Base-by-base conservation (phyloP, 352 stramenopile genomes). In the Hyaloperonospora arabidopsidis region DNA sequence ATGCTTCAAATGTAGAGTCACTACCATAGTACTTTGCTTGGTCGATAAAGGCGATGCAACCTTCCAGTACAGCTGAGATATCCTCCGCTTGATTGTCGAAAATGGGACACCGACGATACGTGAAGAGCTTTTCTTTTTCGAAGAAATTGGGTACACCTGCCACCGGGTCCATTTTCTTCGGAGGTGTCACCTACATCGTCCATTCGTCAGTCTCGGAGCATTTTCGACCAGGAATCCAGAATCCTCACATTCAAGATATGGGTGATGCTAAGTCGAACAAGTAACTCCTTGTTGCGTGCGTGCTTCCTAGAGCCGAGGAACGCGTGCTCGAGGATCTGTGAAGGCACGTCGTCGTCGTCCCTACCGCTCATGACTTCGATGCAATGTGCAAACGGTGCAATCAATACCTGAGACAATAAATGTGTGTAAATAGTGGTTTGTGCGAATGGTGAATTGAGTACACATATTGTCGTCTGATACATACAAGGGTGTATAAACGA, bases 11-110 rank as follows among this genome's bases (percentile, higher is more conserved):
- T 21, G 21, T 23, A 35, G 32, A 5, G 17, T 14, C 1, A 17
- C n/a, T 80, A 89, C 87, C 88, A 83, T 97, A 90, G 70, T 86
- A 93, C 52, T 92, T 87, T 55, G 84, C 86, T 66, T 91, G 81
- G 14, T 95, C 86, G n/a, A 97, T 95, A 68, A 96, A 97, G 32
- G 77, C 70, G 43, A 95, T 67, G 54, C 79, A 90, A 22, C 80
- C 77, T 63, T 93, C 81, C 15, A 97, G 52, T 51, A 92, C 68
- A 7, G 71, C 60, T 15, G 79, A 77, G 45, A 97, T 86, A 52
- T 97, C 84, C 59, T 97, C 87, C 0, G 84, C 86, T 49, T 89
- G 83, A 71, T 95, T 97, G 60, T 97, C 88, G 43, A 89, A 95
- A 34, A 96, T 72, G 12, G 86, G 59, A 29, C 88, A 94, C 28